Evolutionary conservation across 805 yeast species (phyloP), one percentile per base, ranked within the genome.

Genomic region (Wickerhamomyces subpelliculosus): DNA sequence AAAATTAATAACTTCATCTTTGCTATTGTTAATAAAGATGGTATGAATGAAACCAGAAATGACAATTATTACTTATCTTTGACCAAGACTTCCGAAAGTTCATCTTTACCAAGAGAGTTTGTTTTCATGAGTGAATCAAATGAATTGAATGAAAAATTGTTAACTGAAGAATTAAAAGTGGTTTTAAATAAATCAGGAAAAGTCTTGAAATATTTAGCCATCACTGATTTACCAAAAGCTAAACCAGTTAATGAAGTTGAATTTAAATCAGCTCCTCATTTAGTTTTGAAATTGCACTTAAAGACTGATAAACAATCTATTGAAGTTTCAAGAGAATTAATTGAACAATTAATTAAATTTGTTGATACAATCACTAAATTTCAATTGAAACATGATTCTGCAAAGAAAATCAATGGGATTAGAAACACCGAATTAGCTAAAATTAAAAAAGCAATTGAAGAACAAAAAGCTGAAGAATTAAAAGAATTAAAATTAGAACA

Each of bases 71-170:
- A 67, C 62, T 68, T 90, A 54, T 83, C 95, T 2, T 71, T 89
- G 54, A 85, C 97, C 47, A 84, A 77, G 49, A 85, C 96, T 30
- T 51, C 81, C 30, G 95, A 87, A 57, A 77, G 83, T 20, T 58
- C 71, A 21, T 70, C 73, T 47, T 67, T 90, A 50, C 95, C 96
- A 26, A 51, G 64, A 32, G 77, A 83, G 46, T 84, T 72, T 55
- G 95, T 86, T 21, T 86, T 76, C 64, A 89, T 93, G 97, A 70
- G 84, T 50, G 99, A 93, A 68, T 77, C 77, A 40, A 71, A 79
- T 44, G 97, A 90, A 58, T 70, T 85, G 65, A 87, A 81, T 47
- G 86, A 78, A 5, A 65, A 75, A 41, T 64, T 84, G 37, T 69
- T 72, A 47, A 70, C 78, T 37, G 47, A 52, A n/a, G 68, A 70